phyloP scores from a whole-genome alignment of 768 basidiomycete genomes.

The Tulasnella sp. region DNA sequence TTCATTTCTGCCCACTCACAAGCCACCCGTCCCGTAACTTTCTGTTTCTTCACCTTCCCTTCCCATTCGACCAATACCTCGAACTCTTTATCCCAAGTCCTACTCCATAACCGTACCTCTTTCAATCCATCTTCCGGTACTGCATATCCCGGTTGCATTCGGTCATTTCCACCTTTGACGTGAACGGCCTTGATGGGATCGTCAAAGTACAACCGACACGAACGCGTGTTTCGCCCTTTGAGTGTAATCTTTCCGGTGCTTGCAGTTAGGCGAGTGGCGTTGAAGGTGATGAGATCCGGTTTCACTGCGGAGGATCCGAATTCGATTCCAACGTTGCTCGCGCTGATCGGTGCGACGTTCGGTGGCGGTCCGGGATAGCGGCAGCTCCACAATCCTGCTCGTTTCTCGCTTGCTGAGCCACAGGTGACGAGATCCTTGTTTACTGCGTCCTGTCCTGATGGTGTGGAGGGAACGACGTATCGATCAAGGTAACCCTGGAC shows the following conservation, averaged over 20 bases:
- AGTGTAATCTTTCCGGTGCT: conserved; percentile 45
- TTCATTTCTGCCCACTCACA: conserved; percentile 62
- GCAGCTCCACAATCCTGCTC: conserved; percentile 30
- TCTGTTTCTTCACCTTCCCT: conserved; percentile 21
- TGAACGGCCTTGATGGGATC: conserved; percentile 38
- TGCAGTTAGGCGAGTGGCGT: conserved; percentile 34
- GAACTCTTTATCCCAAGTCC: conserved; percentile 49
- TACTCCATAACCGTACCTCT: conserved; percentile 51
- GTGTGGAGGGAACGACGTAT: conserved; percentile 43
- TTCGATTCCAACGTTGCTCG: not conserved
- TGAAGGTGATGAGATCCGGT: conserved; percentile 38
- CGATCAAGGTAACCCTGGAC: conserved; percentile 37
- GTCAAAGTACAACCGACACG: conserved; percentile 55
- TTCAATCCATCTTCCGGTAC: conserved; percentile 34
- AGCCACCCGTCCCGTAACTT: conserved; percentile 40
- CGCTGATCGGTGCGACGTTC: conserved; percentile 23
- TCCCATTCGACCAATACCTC: conserved; percentile 49
- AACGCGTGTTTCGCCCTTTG: conserved; percentile 52
- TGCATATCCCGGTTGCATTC: conserved; percentile 40
- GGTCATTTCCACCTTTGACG: conserved; percentile 35
- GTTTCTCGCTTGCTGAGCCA: conserved; percentile 29
- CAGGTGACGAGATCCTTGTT: conserved; percentile 29
- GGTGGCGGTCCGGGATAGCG: conserved; percentile 42
- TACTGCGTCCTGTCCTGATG: conserved; percentile 40
- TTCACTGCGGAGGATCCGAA: not conserved